Conservation (phyloP, 1,139 yeast genomes). For the Taphrina confusa region DNA sequence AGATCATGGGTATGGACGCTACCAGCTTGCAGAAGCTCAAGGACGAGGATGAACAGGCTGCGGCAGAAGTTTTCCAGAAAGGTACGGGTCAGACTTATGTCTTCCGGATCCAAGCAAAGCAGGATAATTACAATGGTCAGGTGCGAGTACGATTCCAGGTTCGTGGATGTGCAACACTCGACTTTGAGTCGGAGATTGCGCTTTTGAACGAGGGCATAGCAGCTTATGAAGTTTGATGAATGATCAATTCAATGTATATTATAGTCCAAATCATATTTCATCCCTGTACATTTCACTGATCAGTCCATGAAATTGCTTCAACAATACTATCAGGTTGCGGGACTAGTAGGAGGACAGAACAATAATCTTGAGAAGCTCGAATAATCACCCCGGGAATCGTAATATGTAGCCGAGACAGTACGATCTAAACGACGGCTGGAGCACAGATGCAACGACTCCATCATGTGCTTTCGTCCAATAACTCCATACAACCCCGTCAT, state of each 20-base stretch:
- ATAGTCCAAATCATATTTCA: too few relatives aligned
- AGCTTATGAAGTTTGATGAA: conserved; percentile 20
- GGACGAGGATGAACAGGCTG: conserved; percentile 52
- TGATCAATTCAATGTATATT: not conserved
- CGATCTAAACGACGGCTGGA: too few relatives aligned
- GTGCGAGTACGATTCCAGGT: conserved; percentile 65
- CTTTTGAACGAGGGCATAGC: conserved; percentile 21
- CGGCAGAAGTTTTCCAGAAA: conserved; percentile 55
- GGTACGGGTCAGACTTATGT: conserved; percentile 68
- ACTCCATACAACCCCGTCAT: conserved; percentile 5
- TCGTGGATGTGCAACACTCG: conserved; percentile 14
- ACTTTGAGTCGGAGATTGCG: conserved; percentile 22
- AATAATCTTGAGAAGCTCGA: too few relatives aligned
- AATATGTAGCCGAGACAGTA: too few relatives aligned
- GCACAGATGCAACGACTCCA: too few relatives aligned
- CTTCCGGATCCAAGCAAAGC: conserved; percentile 77
- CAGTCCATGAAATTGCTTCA: too few relatives aligned
- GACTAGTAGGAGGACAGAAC: too few relatives aligned
- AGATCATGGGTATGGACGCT: conserved; percentile 69
- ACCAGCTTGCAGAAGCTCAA: conserved; percentile 52
- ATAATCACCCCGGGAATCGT: too few relatives aligned
- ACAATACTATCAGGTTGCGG: too few relatives aligned
- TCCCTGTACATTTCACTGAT: too few relatives aligned
- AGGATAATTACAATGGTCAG: conserved; percentile 79
- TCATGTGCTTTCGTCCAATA: too few relatives aligned